Percentiles rank a stretch among this genome's conserved stretches.
Evolutionary conservation across 2,329 filamentous ascomycete species (phyloP).

Genomic region (Fusarium siculi): DNA sequence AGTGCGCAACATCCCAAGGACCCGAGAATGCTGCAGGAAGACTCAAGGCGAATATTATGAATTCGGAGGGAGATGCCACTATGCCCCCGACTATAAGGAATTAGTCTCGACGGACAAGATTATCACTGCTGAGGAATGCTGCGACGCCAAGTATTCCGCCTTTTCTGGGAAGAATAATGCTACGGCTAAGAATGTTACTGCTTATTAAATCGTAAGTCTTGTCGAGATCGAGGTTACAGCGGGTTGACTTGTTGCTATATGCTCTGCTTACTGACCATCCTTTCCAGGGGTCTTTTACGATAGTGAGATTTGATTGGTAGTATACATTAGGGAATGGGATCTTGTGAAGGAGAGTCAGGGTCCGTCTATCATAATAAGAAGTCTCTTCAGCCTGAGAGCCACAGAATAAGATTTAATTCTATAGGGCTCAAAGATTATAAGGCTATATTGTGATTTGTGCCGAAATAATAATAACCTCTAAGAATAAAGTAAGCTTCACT

Average conservation of each 20-base stretch:
- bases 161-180: background rate
- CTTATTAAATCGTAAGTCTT: background rate
- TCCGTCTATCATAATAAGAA: background rate
- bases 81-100: no score
- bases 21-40: fast-evolving
- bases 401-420: background rate
- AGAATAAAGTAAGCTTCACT: background rate
- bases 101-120: no score
- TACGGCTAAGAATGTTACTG: background rate
- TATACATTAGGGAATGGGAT: background rate
- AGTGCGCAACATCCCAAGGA: no score
- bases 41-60: no score
- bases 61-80: fast-evolving
- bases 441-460: background rate
- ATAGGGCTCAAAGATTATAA: background rate
- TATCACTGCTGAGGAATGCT: no score
- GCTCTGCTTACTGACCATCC: background rate
- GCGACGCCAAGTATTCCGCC: no score
- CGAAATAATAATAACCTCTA: background rate
- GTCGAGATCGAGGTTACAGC: background rate
- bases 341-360: background rate
- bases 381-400: background rate
- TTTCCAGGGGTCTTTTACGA: background rate
- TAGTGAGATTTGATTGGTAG: background rate
- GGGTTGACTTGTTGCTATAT: fast-evolving